Evolutionary conservation across 306 rosid species (phyloP).

Genomic region (Biancaea sappan): DNA sequence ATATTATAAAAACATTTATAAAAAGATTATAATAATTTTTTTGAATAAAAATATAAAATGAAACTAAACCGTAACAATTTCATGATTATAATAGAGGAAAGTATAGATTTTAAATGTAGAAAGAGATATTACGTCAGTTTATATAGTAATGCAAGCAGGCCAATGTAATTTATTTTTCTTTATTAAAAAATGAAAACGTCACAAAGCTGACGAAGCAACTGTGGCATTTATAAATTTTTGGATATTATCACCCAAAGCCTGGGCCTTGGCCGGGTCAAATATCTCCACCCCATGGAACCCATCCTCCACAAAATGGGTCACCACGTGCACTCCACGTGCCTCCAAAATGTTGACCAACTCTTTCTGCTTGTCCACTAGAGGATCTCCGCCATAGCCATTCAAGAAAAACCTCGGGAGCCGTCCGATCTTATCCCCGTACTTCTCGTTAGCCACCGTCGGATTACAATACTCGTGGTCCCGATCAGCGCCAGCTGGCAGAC

Average conservation of each 20-base stretch:
- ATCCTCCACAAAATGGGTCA: slow-evolving; percentile 34
- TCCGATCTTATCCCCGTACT: slow-evolving; percentile 45
- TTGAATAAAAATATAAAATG: too few relatives aligned
- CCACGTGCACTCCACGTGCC: slow-evolving; percentile 60
- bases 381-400: slow-evolving; percentile 66
- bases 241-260: slow-evolving; percentile 13
- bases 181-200: background rate
- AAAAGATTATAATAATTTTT: too few relatives aligned
- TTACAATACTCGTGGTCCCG: slow-evolving; percentile 71
- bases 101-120: too few relatives aligned
- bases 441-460: slow-evolving; percentile 34
- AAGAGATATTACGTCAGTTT: too few relatives aligned
- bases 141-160: too few relatives aligned
- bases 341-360: slow-evolving; percentile 49
- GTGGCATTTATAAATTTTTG: slow-evolving; percentile 38
- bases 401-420: slow-evolving; percentile 57
- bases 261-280: slow-evolving; percentile 46
- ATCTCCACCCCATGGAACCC: slow-evolving; percentile 75
- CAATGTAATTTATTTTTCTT: background rate
- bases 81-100: too few relatives aligned
- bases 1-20: too few relatives aligned
- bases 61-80: too few relatives aligned
- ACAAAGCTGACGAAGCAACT: slow-evolving; percentile 23
- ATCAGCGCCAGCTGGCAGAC: slow-evolving; percentile 58
- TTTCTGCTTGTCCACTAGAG: slow-evolving; percentile 62